Evolutionary conservation across 1,284 basidiomycete species (phyloP), one percentile per base, ranked within the genome.

Genomic region (Tausonia pullulans): DNA sequence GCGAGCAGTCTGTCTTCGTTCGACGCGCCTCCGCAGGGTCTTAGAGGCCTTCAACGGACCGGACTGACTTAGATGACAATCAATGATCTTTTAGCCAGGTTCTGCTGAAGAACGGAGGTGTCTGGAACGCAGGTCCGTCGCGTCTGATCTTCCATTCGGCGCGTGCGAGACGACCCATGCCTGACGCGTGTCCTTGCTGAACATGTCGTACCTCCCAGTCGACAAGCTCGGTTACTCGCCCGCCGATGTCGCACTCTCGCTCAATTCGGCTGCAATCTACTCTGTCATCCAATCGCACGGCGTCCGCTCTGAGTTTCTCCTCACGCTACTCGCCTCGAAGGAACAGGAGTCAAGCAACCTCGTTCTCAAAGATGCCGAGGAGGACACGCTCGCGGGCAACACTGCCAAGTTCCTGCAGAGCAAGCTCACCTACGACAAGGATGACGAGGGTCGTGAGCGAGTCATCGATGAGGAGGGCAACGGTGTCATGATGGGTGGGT

Each of bases 401-500:
- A 87, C 87, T 9, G 80, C 84, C 14, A 80, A 80, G 3, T 98
- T 93, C 73, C 79, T 99, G 7, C 72, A 79, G 1, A 88, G 88
- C 3, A 80, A 79, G 60, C 77, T 98, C 27, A 78, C 80, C 40
- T 98, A 87, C 75, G 82, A 81, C 13, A 80, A 75, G 50, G 91
- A 94, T 71, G 79, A 81, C 45, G 76, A 84, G 49, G 91, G 89
- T 0, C 88, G 92, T 73, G 87, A 91, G 66, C 82, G 74, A 65
- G 72, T 78, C 1, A 71, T 77, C 48, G 77, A 78, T 63, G 81
- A 84, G 67, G 81, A 86, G 48, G 86, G 84, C 27, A 83, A 84
- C 66, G 81, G 81, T 7, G 92, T 97, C 8, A 96, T 96, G 93
- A 96, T 96, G 92, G 90, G 90, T 1, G 95, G 92, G 92, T 95